Evolutionary conservation across 2,329 filamentous ascomycete genomes (phyloP), one percentile per base, ranked within the genome.

Genomic region (Sporothrix globosa): DNA sequence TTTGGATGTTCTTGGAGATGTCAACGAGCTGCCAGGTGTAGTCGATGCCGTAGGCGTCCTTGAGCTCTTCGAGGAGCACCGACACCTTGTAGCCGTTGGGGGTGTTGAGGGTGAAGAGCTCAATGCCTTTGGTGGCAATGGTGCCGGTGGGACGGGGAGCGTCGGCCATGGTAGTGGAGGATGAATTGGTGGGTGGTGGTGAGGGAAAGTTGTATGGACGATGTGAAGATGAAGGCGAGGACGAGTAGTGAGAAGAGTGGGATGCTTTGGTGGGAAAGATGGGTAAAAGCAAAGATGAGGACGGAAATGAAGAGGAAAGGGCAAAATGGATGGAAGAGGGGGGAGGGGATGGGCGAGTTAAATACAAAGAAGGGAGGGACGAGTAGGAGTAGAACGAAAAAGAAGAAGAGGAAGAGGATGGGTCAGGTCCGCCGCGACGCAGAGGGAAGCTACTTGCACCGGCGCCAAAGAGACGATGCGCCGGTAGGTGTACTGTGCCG

Each of bases 31-130:
- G 88, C 75, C 79, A 85, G 4, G 85, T 85, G 78, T 90, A 91
- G 17, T 86, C 81, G 70, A 83, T 81, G 68, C 86, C 87, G 72
- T 91, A 91, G 14, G 85, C 85, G n/a, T 84, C 87, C 75, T 88
- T 88, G 66, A 91, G 81, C 79, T 91, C 89, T 76, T 91, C 89
- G 52, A 91, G 84, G 24, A 90, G 75, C 73, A 91, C 86, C 70
- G 83, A 85, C 44, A 81, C 82, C 76, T 91, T 90, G 79, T 82
- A 80, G 61, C 69, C 69, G 61, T 70, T 70, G 61, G 69, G 68
- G 76, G 68, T 76, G 81, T 82, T 81, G 73, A 82, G 86, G 0
- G 88, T 90, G 44, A 91, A 80, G 72, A 90, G 84, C 80, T 91
- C 88, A 72, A 90, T 88, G 78, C 88, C 88, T 67, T 85, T 86